A percentile compares a stretch with the other conserved stretches of the same genome.
phyloP scores from a whole-genome alignment of 345 rosid genomes.

The Heritiera fomes region DNA sequence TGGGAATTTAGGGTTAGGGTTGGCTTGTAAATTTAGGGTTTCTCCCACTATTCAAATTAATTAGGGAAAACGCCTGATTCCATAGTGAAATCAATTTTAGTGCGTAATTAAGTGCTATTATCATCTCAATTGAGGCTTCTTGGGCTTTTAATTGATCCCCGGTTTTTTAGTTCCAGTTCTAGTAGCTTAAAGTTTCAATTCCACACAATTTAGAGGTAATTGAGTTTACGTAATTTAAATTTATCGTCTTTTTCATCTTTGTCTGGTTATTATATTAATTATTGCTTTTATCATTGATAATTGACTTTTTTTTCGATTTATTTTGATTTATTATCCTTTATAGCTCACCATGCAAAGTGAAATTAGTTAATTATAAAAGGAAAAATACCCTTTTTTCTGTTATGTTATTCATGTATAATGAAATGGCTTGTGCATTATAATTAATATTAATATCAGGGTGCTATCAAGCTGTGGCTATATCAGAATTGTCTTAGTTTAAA shows the following conservation, averaged over 20 bases:
- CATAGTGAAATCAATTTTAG: neutral
- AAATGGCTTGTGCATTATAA: too few relatives aligned
- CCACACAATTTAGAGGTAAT: conserved; percentile 10
- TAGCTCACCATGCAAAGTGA: neutral
- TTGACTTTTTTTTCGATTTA: neutral
- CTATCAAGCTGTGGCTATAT: too few relatives aligned
- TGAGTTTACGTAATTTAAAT: neutral
- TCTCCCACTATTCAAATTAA: neutral
- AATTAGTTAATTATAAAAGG: neutral
- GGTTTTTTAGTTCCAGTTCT: neutral
- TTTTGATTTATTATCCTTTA: neutral
- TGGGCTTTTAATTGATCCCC: neutral
- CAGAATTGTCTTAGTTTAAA: too few relatives aligned
- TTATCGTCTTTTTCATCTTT: neutral
- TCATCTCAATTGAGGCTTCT: conserved; percentile 2
- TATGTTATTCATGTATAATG: too few relatives aligned
- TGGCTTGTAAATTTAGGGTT: conserved; percentile 9
- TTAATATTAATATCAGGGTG: too few relatives aligned
- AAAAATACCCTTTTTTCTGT: neutral
- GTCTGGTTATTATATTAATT: neutral
- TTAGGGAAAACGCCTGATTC: neutral
- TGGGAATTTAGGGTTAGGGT: conserved; percentile 14
- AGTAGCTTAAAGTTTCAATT: neutral
- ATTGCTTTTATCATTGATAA: neutral
- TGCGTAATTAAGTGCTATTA: conserved; percentile 1